Evolutionary conservation across 495 filamentous ascomycete species (phyloP), one percentile per base, ranked within the genome.

Genomic region (Aspergillus leporis): DNA sequence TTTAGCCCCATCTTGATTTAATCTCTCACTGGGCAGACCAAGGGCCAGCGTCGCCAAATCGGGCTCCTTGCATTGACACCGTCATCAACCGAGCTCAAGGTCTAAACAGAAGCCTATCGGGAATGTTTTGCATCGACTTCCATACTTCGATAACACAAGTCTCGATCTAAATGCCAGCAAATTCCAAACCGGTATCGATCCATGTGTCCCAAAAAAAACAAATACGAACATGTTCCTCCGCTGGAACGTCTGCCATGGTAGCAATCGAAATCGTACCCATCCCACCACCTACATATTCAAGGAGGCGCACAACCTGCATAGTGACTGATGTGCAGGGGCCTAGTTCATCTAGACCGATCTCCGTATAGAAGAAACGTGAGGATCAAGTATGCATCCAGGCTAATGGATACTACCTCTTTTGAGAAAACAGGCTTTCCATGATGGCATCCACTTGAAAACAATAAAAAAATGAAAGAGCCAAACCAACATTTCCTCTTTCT

Each of bases 31-130:
- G 10, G 36, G 36, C 36, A 40, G 36, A 40, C 16, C 12, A 40
- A 13, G 10, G 36, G 36, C 9, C 12, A 40, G 10, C 2, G 10
- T 40, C 16, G 10, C 36, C 3, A 3, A 40, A 51, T 51, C 21
- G 2, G 49, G 28, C 49, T 51, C 49, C 49, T 51, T 51, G 49
- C 49, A 51, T 51, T 19, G 49, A 32, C 30, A 28, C 6, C 25
- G 25, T 28, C 25, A 28, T 28, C n/a, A n/a, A 28, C 25, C 6
- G 25, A 28, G 6, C 25, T n/a, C n/a, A n/a, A n/a, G n/a, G n/a
- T n/a, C n/a, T n/a, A n/a, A n/a, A n/a, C n/a, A n/a, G n/a, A n/a
- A n/a, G 6, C 25, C 25, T 28, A 28, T 28, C 25, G 25, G 25
- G 25, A 3, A 6, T 3, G 25, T 28, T 28, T 28, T 28, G 3